Evolutionary conservation across 2,329 filamentous ascomycete genomes (phyloP).

Genomic region (Microdochium paspali): DNA sequence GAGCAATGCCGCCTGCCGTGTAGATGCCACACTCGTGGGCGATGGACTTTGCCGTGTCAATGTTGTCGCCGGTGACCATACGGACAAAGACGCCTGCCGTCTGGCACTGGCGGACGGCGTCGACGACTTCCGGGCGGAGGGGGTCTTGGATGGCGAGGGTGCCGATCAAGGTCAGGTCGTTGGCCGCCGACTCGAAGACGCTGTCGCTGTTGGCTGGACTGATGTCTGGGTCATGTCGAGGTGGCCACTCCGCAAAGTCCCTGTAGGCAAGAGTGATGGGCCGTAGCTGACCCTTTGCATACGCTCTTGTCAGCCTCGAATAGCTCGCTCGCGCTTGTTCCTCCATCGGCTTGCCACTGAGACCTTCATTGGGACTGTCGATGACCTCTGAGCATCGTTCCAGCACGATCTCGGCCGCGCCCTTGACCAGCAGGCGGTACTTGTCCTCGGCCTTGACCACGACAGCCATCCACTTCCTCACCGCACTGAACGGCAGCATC

Average conservation of each 20-base stretch:
- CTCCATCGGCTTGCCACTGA: slow-evolving; percentile 40
- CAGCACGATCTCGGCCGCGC: slow-evolving; percentile 46
- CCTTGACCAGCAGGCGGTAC: slow-evolving; percentile 44
- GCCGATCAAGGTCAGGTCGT: slow-evolving; percentile 63
- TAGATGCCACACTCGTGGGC: slow-evolving; percentile 64
- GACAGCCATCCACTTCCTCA: slow-evolving; percentile 46
- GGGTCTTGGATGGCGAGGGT: slow-evolving; percentile 70
- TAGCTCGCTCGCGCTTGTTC: slow-evolving; percentile 44
- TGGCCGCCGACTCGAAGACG: slow-evolving; percentile 50
- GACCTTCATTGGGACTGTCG: slow-evolving; percentile 27
- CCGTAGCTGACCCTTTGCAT: slow-evolving; percentile 58
- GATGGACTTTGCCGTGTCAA: slow-evolving; percentile 64
- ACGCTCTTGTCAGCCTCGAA: slow-evolving; percentile 48
- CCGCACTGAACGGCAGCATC: slow-evolving; percentile 44
- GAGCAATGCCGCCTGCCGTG: slow-evolving; percentile 49
- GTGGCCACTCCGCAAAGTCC: slow-evolving; percentile 65
- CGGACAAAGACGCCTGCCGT: slow-evolving; percentile 65
- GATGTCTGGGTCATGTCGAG: too few species aligned
- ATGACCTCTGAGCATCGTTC: slow-evolving; percentile 27
- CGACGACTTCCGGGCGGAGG: slow-evolving; percentile 55
- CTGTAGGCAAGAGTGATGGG: slow-evolving; percentile 68
- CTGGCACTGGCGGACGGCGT: slow-evolving; percentile 58
- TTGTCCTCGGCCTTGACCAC: slow-evolving; percentile 38
- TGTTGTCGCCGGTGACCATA: slow-evolving; percentile 69
- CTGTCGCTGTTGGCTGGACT: too few species aligned